phyloP scores from a whole-genome alignment of 169 alveolate species.

The Plasmodium sp. region DNA sequence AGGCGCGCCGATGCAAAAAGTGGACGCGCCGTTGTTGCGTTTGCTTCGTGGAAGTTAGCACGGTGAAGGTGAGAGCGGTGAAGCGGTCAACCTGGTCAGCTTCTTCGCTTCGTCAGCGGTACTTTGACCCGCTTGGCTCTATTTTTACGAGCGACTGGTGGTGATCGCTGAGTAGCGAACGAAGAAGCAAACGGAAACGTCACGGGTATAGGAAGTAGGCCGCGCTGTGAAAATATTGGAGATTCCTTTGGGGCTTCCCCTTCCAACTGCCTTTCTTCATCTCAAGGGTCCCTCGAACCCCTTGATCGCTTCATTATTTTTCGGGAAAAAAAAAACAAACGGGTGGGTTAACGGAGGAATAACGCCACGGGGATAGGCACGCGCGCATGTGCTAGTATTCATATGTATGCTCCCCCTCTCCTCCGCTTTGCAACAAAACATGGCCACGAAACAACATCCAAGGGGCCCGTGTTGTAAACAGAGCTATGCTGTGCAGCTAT shows the following conservation, averaged over 20 bases:
- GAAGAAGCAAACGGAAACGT: neutral
- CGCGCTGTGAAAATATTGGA: neutral
- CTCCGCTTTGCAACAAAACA: neutral
- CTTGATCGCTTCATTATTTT: constrained; percentile 22
- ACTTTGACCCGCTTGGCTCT: neutral
- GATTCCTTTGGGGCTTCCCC: neutral
- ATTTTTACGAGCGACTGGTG: neutral
- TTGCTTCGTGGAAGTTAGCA: neutral
- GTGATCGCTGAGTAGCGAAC: neutral
- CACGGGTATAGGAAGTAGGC: neutral
- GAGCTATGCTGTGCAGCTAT: neutral
- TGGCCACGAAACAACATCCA: neutral
- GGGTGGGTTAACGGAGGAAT: neutral
- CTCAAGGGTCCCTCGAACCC: constrained; percentile 69
- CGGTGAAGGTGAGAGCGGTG: neutral
- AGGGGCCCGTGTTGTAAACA: neutral
- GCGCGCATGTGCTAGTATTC: neutral
- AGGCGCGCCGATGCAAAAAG: neutral
- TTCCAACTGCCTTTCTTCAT: neutral
- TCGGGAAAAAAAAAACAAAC: neutral
- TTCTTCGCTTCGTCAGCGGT: neutral
- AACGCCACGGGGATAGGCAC: neutral
- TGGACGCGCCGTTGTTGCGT: neutral
- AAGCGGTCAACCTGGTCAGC: neutral
- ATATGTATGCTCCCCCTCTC: neutral